These are phyloP conservation scores for Daldinia bambusicola DNA, from an alignment of 495 filamentous ascomycete species.

Conservation along the genomic window DNA sequence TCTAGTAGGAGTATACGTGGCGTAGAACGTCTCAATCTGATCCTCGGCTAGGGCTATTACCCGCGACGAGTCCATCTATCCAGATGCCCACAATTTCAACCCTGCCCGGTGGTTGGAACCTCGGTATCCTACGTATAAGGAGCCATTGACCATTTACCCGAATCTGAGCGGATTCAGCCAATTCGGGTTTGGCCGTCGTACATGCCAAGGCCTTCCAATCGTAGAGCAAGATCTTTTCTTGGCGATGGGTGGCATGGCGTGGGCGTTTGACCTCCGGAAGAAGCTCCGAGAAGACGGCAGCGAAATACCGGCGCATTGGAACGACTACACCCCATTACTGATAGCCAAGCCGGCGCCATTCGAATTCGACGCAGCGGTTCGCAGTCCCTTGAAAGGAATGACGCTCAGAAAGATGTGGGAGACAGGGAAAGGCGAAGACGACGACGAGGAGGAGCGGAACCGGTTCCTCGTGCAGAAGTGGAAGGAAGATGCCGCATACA, in stretches of 20 bases:
- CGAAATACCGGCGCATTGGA: constrained; percentile 58
- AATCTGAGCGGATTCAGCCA: constrained; percentile 65
- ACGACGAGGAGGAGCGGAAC: constrained; percentile 36
- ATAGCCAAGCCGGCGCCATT: constrained; percentile 64
- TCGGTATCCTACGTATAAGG: constrained; percentile 63
- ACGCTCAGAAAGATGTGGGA: constrained; percentile 52
- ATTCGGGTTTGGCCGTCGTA: constrained; percentile 70
- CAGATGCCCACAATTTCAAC: constrained; percentile 69
- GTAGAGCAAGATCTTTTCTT: constrained; percentile 67
- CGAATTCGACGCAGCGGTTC: constrained; percentile 55
- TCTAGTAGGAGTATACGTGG: neutral
- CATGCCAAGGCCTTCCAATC: constrained; percentile 67
- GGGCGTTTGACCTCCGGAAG: constrained; percentile 65
- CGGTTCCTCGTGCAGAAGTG: constrained; percentile 12
- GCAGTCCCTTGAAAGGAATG: constrained; percentile 48
- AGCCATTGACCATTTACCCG: constrained; percentile 63
- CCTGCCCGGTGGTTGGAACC: constrained; percentile 64
- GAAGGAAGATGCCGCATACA: neutral
- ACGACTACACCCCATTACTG: constrained; percentile 63
- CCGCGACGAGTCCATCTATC: constrained; percentile 67
- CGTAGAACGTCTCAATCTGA: constrained; percentile 23
- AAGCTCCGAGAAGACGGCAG: constrained; percentile 51
- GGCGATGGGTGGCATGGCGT: constrained; percentile 67
- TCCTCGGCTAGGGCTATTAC: constrained; percentile 68
- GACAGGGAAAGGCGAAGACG: constrained; percentile 44